phyloP scores from a whole-genome alignment of 1,284 basidiomycete genomes.

The Austropuccinia psidii region DNA sequence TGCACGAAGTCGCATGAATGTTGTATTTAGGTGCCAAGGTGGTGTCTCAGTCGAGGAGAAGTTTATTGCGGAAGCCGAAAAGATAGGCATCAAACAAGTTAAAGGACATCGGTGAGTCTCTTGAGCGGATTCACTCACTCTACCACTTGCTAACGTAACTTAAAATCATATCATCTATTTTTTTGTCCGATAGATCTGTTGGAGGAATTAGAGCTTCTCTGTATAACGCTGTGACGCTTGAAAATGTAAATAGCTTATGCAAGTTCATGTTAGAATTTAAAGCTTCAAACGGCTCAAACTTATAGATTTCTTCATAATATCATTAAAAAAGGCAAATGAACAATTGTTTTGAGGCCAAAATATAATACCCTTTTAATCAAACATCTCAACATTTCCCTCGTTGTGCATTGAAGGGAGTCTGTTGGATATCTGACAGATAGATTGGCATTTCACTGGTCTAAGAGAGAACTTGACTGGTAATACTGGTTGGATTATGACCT shows the following conservation, averaged over 20 bases:
- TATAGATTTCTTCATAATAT: too few relatives aligned
- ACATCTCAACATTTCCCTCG: too few relatives aligned
- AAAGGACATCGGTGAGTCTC: constrained; percentile 67
- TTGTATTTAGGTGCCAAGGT: constrained; percentile 70
- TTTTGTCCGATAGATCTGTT: constrained; percentile 40
- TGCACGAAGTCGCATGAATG: constrained; percentile 85
- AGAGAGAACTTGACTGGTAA: too few relatives aligned
- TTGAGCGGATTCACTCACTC: background rate
- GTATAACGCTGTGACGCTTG: constrained; percentile 88
- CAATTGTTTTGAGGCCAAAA: too few relatives aligned
- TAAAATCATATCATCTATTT: constrained; percentile 51
- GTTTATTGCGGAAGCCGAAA: constrained; percentile 70
- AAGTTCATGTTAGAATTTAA: constrained; percentile 50
- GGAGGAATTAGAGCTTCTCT: constrained; percentile 73
- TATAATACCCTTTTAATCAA: too few relatives aligned
- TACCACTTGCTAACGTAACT: constrained; percentile 55
- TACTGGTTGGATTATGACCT: too few relatives aligned
- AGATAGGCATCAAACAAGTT: constrained; percentile 66
- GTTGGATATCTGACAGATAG: too few relatives aligned
- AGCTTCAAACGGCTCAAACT: too few relatives aligned
- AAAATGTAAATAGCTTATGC: constrained; percentile 55
- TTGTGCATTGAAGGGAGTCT: too few relatives aligned
- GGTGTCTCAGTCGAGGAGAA: constrained; percentile 56
- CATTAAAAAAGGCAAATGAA: too few relatives aligned
- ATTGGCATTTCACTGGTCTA: too few relatives aligned